Evolutionary conservation across 176 grass and related monocot species (phyloP).

Genomic region (Eragrostis nindensis): DNA sequence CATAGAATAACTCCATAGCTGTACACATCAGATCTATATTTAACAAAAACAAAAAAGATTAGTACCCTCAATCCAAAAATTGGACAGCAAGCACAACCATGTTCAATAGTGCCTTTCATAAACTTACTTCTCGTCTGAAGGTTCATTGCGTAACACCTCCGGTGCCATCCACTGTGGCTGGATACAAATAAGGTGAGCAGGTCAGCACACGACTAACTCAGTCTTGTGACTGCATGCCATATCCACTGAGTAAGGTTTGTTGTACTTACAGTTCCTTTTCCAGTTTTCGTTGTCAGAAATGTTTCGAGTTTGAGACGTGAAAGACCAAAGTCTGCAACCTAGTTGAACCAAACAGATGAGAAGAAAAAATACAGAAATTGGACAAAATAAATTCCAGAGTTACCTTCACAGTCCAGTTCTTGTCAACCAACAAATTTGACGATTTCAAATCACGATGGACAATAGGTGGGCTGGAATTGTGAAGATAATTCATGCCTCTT

Average conservation of each 20-base stretch:
- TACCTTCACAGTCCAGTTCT: conserved; percentile 98
- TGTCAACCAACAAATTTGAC: conserved; percentile 95
- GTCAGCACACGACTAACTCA: conserved; percentile 15
- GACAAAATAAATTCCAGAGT: background rate
- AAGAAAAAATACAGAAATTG: background rate
- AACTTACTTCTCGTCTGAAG: conserved; percentile 87
- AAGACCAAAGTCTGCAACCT: conserved; percentile 98
- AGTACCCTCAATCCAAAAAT: background rate
- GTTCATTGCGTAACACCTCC: conserved; percentile 89
- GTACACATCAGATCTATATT: conserved; percentile 88
- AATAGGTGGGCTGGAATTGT: conserved; percentile 69
- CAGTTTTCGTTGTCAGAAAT: conserved; percentile 82
- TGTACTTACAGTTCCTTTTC: conserved; percentile 92
- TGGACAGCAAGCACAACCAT: background rate
- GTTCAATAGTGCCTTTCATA: background rate
- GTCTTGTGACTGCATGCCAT: conserved; percentile 11
- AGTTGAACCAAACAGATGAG: conserved; percentile 37
- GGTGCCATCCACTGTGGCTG: conserved; percentile 99
- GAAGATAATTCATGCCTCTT: conserved; percentile 98
- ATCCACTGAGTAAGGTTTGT: background rate
- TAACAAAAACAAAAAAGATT: conserved; percentile 31
- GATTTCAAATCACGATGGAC: conserved; percentile 97
- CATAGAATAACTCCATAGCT: conserved; percentile 90
- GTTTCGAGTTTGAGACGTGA: conserved; percentile 87
- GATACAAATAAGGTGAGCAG: conserved; percentile 38